Evolutionary conservation across 169 alveolate species (phyloP).

Genomic region (Toxoplasma gondii): DNA sequence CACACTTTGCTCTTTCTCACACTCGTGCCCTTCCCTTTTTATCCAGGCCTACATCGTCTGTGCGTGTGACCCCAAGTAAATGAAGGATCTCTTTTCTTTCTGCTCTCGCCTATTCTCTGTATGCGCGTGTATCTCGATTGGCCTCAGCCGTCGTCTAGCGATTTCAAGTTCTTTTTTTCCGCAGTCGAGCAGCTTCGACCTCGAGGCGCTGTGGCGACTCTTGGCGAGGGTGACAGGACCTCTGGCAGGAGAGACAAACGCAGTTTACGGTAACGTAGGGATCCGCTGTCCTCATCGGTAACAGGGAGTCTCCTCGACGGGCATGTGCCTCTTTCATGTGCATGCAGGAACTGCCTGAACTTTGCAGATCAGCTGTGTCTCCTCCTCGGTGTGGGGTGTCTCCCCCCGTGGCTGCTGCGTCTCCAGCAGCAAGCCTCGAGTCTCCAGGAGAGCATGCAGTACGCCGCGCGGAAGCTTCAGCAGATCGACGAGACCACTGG

Average conservation of each 20-base stretch:
- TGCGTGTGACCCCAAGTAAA: no score
- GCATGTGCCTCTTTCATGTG: neutral
- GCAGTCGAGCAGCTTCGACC: no score
- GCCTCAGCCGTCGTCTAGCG: neutral
- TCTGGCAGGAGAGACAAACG: no score
- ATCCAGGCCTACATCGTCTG: neutral
- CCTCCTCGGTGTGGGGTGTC: slow-evolving; percentile 45
- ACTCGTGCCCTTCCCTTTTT: neutral
- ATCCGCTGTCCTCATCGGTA: no score
- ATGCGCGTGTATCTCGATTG: neutral
- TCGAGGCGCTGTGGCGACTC: no score
- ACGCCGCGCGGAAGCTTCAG: slow-evolving; percentile 41
- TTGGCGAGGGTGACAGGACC: no score
- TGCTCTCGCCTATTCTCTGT: neutral
- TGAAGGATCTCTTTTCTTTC: neutral
- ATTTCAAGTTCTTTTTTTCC: no score
- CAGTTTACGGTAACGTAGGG: no score
- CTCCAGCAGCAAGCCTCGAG: slow-evolving; percentile 51
- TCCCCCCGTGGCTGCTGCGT: slow-evolving; percentile 50
- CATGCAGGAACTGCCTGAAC: slow-evolving; percentile 56
- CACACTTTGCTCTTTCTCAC: neutral
- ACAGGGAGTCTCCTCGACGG: no score
- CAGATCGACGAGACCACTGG: slow-evolving; percentile 40
- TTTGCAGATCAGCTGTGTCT: slow-evolving; percentile 53
- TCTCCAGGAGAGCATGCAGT: slow-evolving; percentile 35